Evolutionary conservation across 441 rosid genomes (phyloP).

Genomic region (Gossypium schwendimanii): DNA sequence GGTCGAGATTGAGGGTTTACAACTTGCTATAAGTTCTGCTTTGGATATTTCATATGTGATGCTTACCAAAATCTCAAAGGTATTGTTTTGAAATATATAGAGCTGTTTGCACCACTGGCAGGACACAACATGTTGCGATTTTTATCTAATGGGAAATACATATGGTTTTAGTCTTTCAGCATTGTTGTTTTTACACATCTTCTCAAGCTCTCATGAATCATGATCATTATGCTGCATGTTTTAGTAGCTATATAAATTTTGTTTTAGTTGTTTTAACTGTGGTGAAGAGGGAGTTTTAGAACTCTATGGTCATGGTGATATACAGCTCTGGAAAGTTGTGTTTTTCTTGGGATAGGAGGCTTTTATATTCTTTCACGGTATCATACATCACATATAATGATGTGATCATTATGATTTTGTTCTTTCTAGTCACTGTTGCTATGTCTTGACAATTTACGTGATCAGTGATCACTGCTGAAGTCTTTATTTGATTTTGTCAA

Average conservation of each 20-base stretch:
- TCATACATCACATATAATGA: background rate
- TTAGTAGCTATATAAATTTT: background rate
- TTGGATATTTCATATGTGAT: constrained; percentile 51
- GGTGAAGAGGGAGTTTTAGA: background rate
- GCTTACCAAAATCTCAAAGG: constrained; percentile 68
- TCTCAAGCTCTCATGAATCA: constrained; percentile 5
- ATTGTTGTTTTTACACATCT: background rate
- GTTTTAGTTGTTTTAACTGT: background rate
- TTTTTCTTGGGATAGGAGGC: background rate
- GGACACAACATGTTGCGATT: background rate
- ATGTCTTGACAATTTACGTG: background rate
- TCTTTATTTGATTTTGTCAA: background rate
- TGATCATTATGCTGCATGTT: constrained; percentile 2
- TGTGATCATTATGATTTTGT: background rate
- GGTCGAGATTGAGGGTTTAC: constrained; percentile 79
- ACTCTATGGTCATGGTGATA: background rate
- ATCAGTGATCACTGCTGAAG: background rate
- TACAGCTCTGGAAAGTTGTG: background rate
- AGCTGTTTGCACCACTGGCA: background rate
- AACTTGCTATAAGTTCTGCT: constrained; percentile 66
- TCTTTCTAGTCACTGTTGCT: background rate
- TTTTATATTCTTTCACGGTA: background rate
- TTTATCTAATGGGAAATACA: background rate
- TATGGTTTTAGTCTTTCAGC: background rate
- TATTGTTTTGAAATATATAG: constrained; percentile 17